Percentiles rank a stretch among this genome's conserved stretches.
These are phyloP conservation scores for Paraglomus brasilianum DNA, from an alignment of 192 early-diverging fungal species.

Conservation along the genomic window DNA sequence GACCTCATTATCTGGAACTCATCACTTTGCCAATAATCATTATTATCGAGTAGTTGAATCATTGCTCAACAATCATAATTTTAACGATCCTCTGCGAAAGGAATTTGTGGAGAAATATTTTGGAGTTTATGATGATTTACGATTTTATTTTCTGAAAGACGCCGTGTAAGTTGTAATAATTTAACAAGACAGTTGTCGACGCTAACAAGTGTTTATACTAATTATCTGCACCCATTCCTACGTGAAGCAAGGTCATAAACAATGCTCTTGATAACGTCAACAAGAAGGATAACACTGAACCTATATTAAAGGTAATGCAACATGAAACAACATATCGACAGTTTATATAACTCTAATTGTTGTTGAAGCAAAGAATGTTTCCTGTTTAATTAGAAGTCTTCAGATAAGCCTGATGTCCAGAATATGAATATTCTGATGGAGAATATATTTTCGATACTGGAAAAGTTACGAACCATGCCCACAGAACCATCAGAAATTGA, in stretches of 20 bases:
- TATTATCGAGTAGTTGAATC: slow-evolving; percentile 56
- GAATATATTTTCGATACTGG: slow-evolving; percentile 63
- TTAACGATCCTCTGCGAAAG: slow-evolving; percentile 60
- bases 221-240: too few species aligned
- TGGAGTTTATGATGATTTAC: slow-evolving; percentile 81
- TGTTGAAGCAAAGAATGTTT: background rate
- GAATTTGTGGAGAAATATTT: slow-evolving; percentile 69
- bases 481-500: slow-evolving; percentile 52
- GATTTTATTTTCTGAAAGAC: slow-evolving; percentile 79
- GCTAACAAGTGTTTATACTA: too few species aligned
- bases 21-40: slow-evolving; percentile 72
- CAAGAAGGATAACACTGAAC: slow-evolving; percentile 14
- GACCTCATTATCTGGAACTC: slow-evolving; percentile 35
- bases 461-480: slow-evolving; percentile 58
- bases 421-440: slow-evolving; percentile 46
- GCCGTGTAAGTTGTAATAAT: slow-evolving; percentile 43
- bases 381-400: background rate
- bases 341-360: background rate
- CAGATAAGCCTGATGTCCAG: slow-evolving; percentile 17
- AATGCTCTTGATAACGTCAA: background rate
- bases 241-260: slow-evolving; percentile 20
- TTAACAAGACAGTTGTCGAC: background rate
- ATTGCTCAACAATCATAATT: slow-evolving; percentile 55
- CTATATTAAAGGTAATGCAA: slow-evolving; percentile 23
- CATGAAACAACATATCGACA: background rate